Conservation (phyloP, 495 filamentous ascomycete species). For the Talaromyces liani region DNA sequence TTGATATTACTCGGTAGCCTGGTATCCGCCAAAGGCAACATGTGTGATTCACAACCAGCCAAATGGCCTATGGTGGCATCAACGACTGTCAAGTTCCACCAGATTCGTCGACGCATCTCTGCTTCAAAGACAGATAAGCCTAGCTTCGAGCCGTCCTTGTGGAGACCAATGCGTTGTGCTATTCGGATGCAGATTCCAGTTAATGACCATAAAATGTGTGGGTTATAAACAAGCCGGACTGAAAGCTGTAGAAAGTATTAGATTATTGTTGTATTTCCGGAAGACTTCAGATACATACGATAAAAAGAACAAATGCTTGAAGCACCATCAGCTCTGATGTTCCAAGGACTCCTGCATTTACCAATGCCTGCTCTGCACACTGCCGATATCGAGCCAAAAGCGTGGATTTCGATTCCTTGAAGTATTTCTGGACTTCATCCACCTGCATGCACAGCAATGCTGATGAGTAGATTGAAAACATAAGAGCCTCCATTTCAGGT, state of each 20-base stretch:
- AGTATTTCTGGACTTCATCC: constrained; percentile 29
- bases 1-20: constrained; percentile 45
- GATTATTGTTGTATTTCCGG: not conserved
- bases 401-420: constrained; percentile 31
- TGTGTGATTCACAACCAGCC: constrained; percentile 21
- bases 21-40: constrained; percentile 19
- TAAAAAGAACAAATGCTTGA: constrained; percentile 38
- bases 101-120: constrained; percentile 38
- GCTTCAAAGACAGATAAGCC: constrained; percentile 33
- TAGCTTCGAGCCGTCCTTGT: constrained; percentile 30
- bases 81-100: constrained; percentile 30
- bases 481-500: constrained; percentile 33
- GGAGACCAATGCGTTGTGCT: constrained; percentile 37
- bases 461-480: constrained; percentile 44
- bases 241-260: constrained; percentile 16
- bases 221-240: constrained; percentile 25
- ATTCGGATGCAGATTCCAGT: constrained; percentile 34
- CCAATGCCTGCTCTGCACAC: constrained; percentile 37
- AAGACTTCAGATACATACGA: constrained; percentile 18
- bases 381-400: constrained; percentile 34
- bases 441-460: constrained; percentile 31
- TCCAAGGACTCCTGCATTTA: constrained; percentile 37
- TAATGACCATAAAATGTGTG: constrained; percentile 36
- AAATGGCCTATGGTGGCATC: constrained; percentile 28
- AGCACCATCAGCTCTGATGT: constrained; percentile 36